These are phyloP conservation scores for Calvatia gigantea DNA, from an alignment of 768 basidiomycete genomes.

Conservation along the genomic window DNA sequence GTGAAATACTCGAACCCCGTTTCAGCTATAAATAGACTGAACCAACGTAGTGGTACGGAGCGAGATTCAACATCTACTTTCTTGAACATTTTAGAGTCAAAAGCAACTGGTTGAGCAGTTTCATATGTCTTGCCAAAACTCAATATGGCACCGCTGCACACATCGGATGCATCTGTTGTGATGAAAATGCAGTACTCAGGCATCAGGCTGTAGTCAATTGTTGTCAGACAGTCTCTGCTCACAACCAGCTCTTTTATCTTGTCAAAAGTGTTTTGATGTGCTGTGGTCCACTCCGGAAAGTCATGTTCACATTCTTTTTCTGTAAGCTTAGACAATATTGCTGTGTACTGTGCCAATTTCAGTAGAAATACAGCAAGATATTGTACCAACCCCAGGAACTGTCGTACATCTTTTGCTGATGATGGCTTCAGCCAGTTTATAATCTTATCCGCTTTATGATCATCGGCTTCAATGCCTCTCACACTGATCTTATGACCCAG, in stretches of 20 bases:
- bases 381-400: conserved; percentile 32
- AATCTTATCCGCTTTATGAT: conserved; percentile 28
- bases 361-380: conserved; percentile 25
- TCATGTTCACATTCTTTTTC: too few relatives aligned
- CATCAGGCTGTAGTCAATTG: conserved; percentile 26
- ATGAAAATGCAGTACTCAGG: too few relatives aligned
- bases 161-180: too few relatives aligned
- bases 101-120: conserved; percentile 25
- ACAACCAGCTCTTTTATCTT: too few relatives aligned
- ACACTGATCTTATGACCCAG: conserved; percentile 32
- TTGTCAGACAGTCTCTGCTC: conserved; percentile 16
- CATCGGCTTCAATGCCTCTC: conserved; percentile 32
- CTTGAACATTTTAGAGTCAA: conserved; percentile 26
- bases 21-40: too few relatives aligned
- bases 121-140: conserved; percentile 21
- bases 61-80: too few relatives aligned
- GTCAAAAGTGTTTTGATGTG: too few relatives aligned
- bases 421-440: conserved; percentile 15
- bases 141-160: conserved; percentile 21
- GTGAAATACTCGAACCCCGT: too few relatives aligned
- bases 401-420: conserved; percentile 19
- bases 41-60: too few relatives aligned
- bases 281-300: too few relatives aligned
- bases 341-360: conserved; percentile 12
- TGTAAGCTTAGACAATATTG: too few relatives aligned